Base-by-base conservation (phyloP, 2,329 filamentous ascomycete genomes). In the Endoconidiophora laricicola region DNA sequence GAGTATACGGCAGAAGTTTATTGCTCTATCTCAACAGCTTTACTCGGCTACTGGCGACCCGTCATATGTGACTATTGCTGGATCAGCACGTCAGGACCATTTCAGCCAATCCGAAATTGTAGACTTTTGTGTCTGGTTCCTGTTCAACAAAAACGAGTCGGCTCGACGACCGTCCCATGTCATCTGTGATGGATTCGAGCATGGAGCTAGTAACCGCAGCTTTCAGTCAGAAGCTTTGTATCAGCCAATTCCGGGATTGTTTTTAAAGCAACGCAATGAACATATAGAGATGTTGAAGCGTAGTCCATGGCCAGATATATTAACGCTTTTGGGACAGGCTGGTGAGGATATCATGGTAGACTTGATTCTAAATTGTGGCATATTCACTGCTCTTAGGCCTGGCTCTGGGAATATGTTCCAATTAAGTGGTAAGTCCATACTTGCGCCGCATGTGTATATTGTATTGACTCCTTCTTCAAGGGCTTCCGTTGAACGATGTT, bases 121-220 rank as follows among this genome's bases (percentile, higher is more conserved):
- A 41, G 81, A 88, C 59, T 86, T 84, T 62, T 74, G 76, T 24
- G 76, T 95, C 40, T 87, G 82, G 77, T 70, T 76, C 7, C 68
- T 94, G 2, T 94, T 94, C 62, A 76, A 74, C 10, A 71, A 74
- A 56, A 69, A 29, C 60, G 58, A 62, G 26, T 51, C 44, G 42
- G 18, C 37, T 43, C 24, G 65, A 46, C 75, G 73, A 58, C 80
- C 82, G 1, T 73, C 76, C 46, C 85, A 95, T 64, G 59, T 94
- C 4, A 73, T 98, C 3, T 88, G 86, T 57, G 81, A 94, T 68
- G 90, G 90, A 22, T 94, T 81, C 58, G 77, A 81, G 57, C 76
- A 71, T 56, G 61, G 65, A 23, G 56, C 57, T 33, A 60, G 57
- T 29, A 64, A 61, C 23, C 58, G 55, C 4, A 58, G 59, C 4